Conservation (phyloP, 202 grass and related monocot genomes). For the Setaria viridis region DNA sequence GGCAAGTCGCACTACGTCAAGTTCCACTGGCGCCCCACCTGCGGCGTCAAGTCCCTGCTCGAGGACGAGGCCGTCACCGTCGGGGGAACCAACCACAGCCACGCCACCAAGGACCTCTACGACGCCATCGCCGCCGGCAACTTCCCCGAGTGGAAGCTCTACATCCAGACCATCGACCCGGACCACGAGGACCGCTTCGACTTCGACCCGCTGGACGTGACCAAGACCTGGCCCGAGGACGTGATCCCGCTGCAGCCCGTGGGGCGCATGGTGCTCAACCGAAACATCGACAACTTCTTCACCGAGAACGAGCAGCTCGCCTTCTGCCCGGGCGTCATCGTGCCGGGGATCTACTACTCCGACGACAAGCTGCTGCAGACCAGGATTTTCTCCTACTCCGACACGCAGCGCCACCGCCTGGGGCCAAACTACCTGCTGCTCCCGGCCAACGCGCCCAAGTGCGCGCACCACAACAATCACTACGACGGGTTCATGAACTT, state of each 20-base stretch:
- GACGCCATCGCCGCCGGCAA: constrained; percentile 87
- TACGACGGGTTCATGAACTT: constrained; percentile 96
- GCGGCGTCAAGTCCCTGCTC: constrained; percentile 77
- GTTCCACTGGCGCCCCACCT: constrained; percentile 97
- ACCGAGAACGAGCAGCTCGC: constrained; percentile 98
- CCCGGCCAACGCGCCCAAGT: constrained; percentile 90
- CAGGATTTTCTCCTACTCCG: constrained; percentile 97
- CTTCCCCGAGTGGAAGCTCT: constrained; percentile 93
- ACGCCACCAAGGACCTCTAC: constrained; percentile 92
- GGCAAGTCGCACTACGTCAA: constrained; percentile 92
- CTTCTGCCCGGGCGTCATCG: constrained; percentile 81
- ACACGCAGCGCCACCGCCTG: constrained; percentile 87
- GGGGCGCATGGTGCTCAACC: constrained; percentile 87
- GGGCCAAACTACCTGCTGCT: constrained; percentile 96
- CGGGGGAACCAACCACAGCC: constrained; percentile 95
- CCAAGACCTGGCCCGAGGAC: constrained; percentile 97
- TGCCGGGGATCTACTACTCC: constrained; percentile 93
- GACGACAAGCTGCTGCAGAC: constrained; percentile 99
- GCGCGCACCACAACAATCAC: constrained; percentile 95
- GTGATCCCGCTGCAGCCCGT: constrained; percentile 88
- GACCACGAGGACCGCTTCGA: constrained; percentile 72
- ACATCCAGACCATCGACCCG: constrained; percentile 85
- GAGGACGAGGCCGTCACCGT: constrained; percentile 88
- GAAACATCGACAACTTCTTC: constrained; percentile 98
- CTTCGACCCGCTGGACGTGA: constrained; percentile 96